Conservation (phyloP, 306 rosid genomes). For the Mimosa pudica region DNA sequence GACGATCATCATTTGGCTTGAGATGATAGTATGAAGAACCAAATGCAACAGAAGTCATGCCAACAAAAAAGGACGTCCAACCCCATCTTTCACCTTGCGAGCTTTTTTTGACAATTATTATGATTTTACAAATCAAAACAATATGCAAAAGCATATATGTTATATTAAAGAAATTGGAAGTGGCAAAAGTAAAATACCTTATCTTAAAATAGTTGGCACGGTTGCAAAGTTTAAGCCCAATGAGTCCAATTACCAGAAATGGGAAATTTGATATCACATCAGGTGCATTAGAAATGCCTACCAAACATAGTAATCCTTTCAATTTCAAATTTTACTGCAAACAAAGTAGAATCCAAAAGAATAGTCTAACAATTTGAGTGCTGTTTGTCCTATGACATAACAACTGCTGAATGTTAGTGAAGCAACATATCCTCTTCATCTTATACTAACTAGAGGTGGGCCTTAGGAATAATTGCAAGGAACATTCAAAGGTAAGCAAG, state of each 20-base stretch:
- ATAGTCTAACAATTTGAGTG: neutral
- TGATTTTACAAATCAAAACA: conserved; percentile 1
- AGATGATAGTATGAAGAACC: conserved; percentile 96
- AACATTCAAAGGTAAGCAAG: neutral
- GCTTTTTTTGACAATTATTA: conserved; percentile 46
- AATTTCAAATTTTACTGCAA: neutral
- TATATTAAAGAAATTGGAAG: conserved; percentile 2
- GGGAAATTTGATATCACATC: conserved; percentile 91
- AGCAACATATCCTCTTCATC: neutral
- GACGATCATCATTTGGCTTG: conserved; percentile 76
- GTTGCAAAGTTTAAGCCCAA: conserved; percentile 73
- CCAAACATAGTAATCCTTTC: neutral
- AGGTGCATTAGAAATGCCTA: conserved; percentile 85
- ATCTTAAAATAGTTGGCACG: conserved; percentile 65
- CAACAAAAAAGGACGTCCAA: conserved; percentile 84
- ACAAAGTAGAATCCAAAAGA: neutral
- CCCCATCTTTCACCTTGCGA: conserved; percentile 88
- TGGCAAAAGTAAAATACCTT: conserved; percentile 51
- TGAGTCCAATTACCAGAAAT: conserved; percentile 64
- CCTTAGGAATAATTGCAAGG: neutral
- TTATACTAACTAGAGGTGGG: neutral
- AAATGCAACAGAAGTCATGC: conserved; percentile 76
- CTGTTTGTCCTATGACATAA: neutral
- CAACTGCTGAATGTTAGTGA: neutral
- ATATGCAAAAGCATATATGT: neutral